Percentiles rank a stretch among this genome's conserved stretches.
Evolutionary conservation across 2,329 filamentous ascomycete species (phyloP).

Genomic region (Calonectria fujianensis): DNA sequence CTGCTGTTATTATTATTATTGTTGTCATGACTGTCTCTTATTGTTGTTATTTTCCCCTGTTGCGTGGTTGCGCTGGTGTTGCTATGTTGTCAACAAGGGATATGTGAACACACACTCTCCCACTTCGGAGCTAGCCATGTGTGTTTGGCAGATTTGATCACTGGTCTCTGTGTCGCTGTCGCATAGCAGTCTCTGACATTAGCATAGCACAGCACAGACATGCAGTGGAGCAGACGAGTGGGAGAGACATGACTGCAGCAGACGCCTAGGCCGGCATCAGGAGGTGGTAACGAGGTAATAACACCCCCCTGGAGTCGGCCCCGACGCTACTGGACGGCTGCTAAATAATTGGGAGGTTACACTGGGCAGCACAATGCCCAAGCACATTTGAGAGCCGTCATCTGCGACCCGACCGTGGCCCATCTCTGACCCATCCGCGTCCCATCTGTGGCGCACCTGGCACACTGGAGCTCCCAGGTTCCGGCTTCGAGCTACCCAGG

Average conservation of each 20-base stretch:
- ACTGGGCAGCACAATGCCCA: slow-evolving; percentile 27
- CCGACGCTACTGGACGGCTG: slow-evolving; percentile 35
- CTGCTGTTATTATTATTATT: not conserved
- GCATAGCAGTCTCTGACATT: slow-evolving; percentile 32
- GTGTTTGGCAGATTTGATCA: slow-evolving; percentile 26
- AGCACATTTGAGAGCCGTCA: slow-evolving; percentile 26
- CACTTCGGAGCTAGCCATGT: slow-evolving; percentile 25
- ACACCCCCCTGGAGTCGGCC: slow-evolving; percentile 30
- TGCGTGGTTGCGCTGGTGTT: slow-evolving; percentile 3
- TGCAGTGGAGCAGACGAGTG: slow-evolving; percentile 35
- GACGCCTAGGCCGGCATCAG: slow-evolving; percentile 26
- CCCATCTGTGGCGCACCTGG: slow-evolving; percentile 31
- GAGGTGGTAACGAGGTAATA: slow-evolving; percentile 36
- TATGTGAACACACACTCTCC: slow-evolving; percentile 19
- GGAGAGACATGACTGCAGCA: slow-evolving; percentile 22
- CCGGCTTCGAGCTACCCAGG: slow-evolving; percentile 11
- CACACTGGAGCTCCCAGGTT: slow-evolving; percentile 27
- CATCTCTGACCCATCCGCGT: slow-evolving; percentile 36
- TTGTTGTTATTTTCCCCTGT: not conserved
- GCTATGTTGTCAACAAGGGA: slow-evolving; percentile 18
- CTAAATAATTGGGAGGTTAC: slow-evolving; percentile 33
- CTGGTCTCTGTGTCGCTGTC: slow-evolving; percentile 19
- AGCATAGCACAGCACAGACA: slow-evolving; percentile 37
- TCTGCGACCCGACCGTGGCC: slow-evolving; percentile 29
- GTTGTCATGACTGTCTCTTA: not conserved